These are phyloP conservation scores for Epichloe coenophiala DNA, from an alignment of 2,329 filamentous ascomycete genomes.

Conservation along the genomic window DNA sequence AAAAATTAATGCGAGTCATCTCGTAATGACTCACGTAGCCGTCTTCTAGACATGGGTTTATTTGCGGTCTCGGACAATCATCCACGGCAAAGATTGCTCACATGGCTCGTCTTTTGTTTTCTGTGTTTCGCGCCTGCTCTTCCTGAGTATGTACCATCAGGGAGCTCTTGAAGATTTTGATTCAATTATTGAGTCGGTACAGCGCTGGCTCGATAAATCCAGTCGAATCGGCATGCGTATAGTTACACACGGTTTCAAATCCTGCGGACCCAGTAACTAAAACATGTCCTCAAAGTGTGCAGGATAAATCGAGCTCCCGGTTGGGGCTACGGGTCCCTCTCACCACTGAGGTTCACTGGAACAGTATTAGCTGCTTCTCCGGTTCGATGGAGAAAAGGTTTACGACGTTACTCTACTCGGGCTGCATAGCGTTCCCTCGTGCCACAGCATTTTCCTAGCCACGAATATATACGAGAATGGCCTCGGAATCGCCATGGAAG, in stretches of 20 bases:
- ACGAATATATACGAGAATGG: background rate
- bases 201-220: too few species aligned
- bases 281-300: too few species aligned
- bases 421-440: background rate
- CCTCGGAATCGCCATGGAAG: background rate
- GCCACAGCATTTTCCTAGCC: background rate
- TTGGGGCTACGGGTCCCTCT: too few species aligned
- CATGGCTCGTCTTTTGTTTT: background rate
- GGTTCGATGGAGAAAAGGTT: background rate
- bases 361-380: background rate
- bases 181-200: too few species aligned
- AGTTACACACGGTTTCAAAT: too few species aligned
- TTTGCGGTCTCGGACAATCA: background rate
- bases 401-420: slow-evolving; percentile 2
- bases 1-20: slow-evolving; percentile 1
- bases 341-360: background rate
- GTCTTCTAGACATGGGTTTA: background rate
- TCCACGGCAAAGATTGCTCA: background rate
- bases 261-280: too few species aligned
- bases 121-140: background rate
- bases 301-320: too few species aligned
- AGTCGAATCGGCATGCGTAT: too few species aligned
- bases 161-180: too few species aligned
- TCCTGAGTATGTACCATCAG: too few species aligned
- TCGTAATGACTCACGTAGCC: background rate